phyloP scores from a whole-genome alignment of 2,329 filamentous ascomycete genomes.

The Ophiostoma australiae region DNA sequence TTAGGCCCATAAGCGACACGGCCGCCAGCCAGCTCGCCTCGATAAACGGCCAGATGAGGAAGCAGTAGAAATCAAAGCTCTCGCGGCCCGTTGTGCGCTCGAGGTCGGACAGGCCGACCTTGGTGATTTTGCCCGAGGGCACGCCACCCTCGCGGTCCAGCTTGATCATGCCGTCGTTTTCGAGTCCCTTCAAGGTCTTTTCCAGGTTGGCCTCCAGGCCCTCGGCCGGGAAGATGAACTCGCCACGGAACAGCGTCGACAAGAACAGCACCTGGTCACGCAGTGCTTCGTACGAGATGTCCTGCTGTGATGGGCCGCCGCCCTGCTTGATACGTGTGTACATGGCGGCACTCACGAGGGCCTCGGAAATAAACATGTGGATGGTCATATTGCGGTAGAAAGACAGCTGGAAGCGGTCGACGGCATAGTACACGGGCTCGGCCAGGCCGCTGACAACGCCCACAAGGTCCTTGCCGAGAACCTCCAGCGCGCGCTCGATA shows the following conservation, averaged over 20 bases:
- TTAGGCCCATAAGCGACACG: constrained; percentile 79
- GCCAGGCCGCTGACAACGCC: constrained; percentile 72
- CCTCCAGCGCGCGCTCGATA: constrained; percentile 83
- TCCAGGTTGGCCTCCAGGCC: constrained; percentile 76
- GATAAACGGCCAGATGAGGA: constrained; percentile 97
- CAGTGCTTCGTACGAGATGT: constrained; percentile 69
- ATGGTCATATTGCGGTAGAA: constrained; percentile 99
- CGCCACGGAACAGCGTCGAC: constrained; percentile 86
- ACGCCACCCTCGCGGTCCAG: constrained; percentile 54
- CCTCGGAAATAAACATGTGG: constrained; percentile 91
- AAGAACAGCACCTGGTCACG: constrained; percentile 79
- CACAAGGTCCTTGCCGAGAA: constrained; percentile 83
- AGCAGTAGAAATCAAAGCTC: constrained; percentile 98
- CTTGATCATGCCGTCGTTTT: constrained; percentile 71
- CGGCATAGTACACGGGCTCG: constrained; percentile 89
- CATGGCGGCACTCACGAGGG: constrained; percentile 81
- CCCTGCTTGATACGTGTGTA: constrained; percentile 89
- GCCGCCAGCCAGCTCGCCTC: constrained; percentile 90
- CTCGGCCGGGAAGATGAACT: constrained; percentile 93
- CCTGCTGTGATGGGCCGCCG: constrained; percentile 75
- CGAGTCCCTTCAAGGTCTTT: constrained; percentile 70
- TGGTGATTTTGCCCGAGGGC: constrained; percentile 42
- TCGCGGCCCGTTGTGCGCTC: constrained; percentile 79
- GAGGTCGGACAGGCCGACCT: constrained; percentile 66
- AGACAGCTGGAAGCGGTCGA: constrained; percentile 92